phyloP scores from a whole-genome alignment of 345 rosid species.

The Firmiana major region DNA sequence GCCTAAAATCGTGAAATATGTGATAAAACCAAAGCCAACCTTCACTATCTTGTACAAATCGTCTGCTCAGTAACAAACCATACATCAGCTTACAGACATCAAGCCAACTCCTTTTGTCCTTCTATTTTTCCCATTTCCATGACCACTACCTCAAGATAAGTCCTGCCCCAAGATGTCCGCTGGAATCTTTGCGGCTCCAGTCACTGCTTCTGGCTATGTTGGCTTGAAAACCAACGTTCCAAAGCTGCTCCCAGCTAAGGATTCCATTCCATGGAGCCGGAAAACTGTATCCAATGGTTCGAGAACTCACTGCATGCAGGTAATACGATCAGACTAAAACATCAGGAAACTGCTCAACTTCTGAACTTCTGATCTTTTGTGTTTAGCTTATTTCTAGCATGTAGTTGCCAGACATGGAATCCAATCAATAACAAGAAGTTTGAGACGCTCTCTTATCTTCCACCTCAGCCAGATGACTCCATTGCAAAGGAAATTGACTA shows the following conservation, averaged over 20 bases:
- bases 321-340: constrained; percentile 6
- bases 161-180: constrained; percentile 35
- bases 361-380: neutral
- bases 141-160: neutral
- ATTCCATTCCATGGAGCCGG: constrained; percentile 36
- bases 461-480: constrained; percentile 42
- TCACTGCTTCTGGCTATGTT: constrained; percentile 25
- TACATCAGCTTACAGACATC: constrained; percentile 22
- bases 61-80: constrained; percentile 16
- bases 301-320: constrained; percentile 57
- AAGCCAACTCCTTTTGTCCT: constrained; percentile 28
- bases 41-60: neutral
- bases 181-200: constrained; percentile 34
- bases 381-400: neutral
- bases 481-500: constrained; percentile 55
- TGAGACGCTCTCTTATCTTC: constrained; percentile 52
- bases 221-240: constrained; percentile 32
- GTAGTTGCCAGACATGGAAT: constrained; percentile 48
- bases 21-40: constrained; percentile 22
- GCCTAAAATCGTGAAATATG: neutral
- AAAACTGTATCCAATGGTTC: constrained; percentile 54
- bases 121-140: constrained; percentile 9
- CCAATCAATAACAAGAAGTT: constrained; percentile 57
- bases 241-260: constrained; percentile 29
- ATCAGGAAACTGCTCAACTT: neutral